Base-by-base conservation (phyloP, 257 asterid genomes). In the Salvia hispanica region DNA sequence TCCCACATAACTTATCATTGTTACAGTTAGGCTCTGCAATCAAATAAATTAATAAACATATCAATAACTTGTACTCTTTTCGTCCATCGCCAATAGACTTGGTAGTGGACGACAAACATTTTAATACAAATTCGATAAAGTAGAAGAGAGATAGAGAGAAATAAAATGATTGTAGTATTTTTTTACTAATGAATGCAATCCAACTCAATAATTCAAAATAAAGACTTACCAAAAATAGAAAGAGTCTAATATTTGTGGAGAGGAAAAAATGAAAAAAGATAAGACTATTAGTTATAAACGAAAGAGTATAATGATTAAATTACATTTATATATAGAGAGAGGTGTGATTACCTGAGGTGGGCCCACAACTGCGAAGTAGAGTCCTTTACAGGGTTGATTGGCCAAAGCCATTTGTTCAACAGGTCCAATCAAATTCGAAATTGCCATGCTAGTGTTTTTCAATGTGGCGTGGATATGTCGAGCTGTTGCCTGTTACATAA, bases 341-440 rank as follows among this genome's bases (percentile, higher is more conserved):
- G n/a, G n/a, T n/a, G n/a, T n/a, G n/a, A n/a, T n/a, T n/a, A 55
- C 91, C 88, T 82, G 91, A 21, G 88, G 91, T 9, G 80, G 51
- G 3, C 91, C 91, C 0, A 82, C 78, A 4, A 82, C 86, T 9
- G 45, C 68, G 42, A 85, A 82, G 61, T 85, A 85, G 46, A 85
- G 57, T 39, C 88, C 91, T 28, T 82, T 74, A 21, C 81, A 13
- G n/a, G 91, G 88, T 9, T 76, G 79, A 65, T 79, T 71, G 9
- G 76, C 77, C 69, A 85, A 43, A 1, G 82, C 72, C 84, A 79
- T 70, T 46, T 70, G 73, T 53, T 86, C 93, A 6, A 84, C 71
- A 0, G 93, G 93, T 0, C 93, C 93, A 0, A 84, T 77, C 77
- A 86, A 18, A 54, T 84, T 86, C 6, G 93, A 81, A 33, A 82